Conservation (phyloP, 257 asterid species). For the Orobanche coerulescens region DNA sequence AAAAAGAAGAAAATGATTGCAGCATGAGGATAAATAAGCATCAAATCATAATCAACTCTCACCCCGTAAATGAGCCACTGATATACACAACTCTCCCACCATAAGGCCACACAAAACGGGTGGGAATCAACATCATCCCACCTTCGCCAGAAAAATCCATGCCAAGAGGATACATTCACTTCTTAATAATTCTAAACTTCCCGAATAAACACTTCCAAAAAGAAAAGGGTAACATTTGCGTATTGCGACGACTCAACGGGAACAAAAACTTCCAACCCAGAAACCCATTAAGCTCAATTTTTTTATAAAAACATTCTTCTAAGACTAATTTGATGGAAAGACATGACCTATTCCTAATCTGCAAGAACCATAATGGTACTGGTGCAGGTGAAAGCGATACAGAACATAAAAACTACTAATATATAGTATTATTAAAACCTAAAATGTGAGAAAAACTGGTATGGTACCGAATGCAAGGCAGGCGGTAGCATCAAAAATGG, state of each 20-base stretch:
- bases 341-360: slow-evolving; percentile 19
- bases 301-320: slow-evolving; percentile 12
- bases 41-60: no score
- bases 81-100: no score
- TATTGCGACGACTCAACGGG: slow-evolving; percentile 6
- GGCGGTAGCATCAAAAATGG: slow-evolving; percentile 25
- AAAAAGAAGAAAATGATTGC: neutral
- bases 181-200: no score
- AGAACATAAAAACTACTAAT: neutral
- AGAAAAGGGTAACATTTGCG: slow-evolving; percentile 28
- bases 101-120: no score
- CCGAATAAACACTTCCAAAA: no score
- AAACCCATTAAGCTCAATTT: slow-evolving; percentile 19
- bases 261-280: slow-evolving; percentile 16
- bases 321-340: slow-evolving; percentile 19
- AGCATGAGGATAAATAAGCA: slow-evolving; percentile 1
- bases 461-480: slow-evolving; percentile 12
- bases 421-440: neutral
- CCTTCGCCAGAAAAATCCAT: no score
- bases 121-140: no score
- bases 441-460: neutral
- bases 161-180: no score
- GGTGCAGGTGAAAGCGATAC: neutral
- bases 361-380: slow-evolving; percentile 17
- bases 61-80: no score